Percentiles rank a stretch among this genome's conserved stretches.
phyloP scores from a whole-genome alignment of 2,329 filamentous ascomycete genomes.

The Exophiala viscosa region DNA sequence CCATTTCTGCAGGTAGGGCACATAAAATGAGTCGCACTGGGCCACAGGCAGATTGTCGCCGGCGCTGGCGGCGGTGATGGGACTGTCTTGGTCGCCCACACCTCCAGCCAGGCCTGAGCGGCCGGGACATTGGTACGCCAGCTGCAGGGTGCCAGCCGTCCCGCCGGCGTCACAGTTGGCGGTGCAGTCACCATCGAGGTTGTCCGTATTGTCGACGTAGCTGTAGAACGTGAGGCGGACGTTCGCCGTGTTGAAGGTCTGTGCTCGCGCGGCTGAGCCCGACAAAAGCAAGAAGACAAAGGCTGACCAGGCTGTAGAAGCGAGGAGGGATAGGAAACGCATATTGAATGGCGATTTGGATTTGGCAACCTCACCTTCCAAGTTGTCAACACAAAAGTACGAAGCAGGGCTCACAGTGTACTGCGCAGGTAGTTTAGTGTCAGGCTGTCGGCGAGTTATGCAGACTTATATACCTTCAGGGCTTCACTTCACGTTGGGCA shows the following conservation, averaged over 20 bases:
- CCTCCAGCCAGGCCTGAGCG: conserved; percentile 3
- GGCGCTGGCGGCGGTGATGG: conserved; percentile 5
- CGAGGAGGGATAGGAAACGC: neutral
- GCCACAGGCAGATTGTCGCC: conserved; percentile 1
- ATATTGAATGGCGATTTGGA: neutral
- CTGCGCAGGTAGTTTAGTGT: no score
- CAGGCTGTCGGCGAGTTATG: no score
- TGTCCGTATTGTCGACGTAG: conserved; percentile 6
- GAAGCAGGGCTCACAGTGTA: no score
- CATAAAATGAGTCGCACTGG: conserved; percentile 3
- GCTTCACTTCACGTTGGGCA: no score
- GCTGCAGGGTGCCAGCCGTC: neutral
- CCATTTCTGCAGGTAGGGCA: conserved; percentile 5
- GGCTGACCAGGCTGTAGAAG: neutral
- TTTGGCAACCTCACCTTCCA: no score
- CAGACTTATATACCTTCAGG: no score
- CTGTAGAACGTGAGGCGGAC: conserved; percentile 8
- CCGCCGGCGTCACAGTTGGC: conserved; percentile 6
- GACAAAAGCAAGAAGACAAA: neutral
- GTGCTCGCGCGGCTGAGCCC: neutral
- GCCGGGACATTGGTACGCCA: conserved; percentile 1
- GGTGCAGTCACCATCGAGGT: conserved; percentile 5
- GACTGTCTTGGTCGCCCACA: conserved; percentile 1
- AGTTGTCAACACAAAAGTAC: no score
- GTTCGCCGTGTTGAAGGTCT: conserved; percentile 4